Percentiles rank a stretch among this genome's conserved stretches.
Conservation (phyloP, 2,329 filamentous ascomycete species). For the Juglanconis oblonga region DNA sequence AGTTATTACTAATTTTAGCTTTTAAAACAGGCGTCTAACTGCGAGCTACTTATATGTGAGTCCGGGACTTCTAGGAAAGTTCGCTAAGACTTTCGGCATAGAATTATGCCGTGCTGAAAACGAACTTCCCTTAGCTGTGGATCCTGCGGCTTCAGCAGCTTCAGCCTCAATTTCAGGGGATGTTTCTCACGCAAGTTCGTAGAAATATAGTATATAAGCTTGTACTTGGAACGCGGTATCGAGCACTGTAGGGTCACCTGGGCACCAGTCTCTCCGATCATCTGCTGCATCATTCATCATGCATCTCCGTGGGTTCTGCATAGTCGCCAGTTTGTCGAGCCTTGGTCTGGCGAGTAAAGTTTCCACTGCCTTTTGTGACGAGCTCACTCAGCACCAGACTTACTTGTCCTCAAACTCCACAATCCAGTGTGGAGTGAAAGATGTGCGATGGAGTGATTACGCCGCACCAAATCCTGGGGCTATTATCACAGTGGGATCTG, state of each 20-base stretch:
- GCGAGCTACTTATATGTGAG: too few species aligned
- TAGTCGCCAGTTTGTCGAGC: slow-evolving; percentile 9
- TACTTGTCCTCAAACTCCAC: slow-evolving; percentile 15
- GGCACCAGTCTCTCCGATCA: background rate
- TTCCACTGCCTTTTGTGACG: background rate
- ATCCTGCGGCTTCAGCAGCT: background rate
- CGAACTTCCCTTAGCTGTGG: background rate
- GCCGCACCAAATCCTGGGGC: slow-evolving; percentile 16
- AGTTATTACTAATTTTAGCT: too few species aligned
- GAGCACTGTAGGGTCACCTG: background rate
- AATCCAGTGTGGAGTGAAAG: slow-evolving; percentile 12
- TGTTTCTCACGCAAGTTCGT: background rate
- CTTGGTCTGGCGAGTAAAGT: slow-evolving; percentile 2
- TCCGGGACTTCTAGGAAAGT: too few species aligned
- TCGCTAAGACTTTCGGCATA: too few species aligned
- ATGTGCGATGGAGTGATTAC: slow-evolving; percentile 21
- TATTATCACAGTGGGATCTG: slow-evolving; percentile 16
- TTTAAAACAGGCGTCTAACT: too few species aligned
- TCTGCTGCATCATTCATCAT: background rate
- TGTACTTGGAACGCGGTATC: background rate
- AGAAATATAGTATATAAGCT: background rate
- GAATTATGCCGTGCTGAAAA: too few species aligned
- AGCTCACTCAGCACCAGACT: background rate
- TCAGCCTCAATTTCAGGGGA: background rate
- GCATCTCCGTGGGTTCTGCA: slow-evolving; percentile 1